Base-by-base conservation (phyloP, 805 yeast genomes). In the Wickerhamiella hasegawae region DNA sequence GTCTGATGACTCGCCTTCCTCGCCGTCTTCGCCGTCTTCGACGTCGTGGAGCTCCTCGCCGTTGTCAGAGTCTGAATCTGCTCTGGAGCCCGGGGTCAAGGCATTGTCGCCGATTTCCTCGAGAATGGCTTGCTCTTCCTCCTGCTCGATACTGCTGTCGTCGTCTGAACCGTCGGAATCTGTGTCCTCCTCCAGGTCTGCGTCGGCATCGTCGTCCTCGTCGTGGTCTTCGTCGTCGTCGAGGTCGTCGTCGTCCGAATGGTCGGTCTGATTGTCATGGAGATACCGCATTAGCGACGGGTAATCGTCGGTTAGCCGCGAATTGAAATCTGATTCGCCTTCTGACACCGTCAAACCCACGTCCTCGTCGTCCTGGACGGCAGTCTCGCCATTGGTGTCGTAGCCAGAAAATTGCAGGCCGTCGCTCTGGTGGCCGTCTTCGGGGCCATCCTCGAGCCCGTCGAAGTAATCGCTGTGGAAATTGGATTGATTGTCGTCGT, bases 181-280 rank as follows among this genome's bases (percentile, higher is more conserved):
- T 22, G 47, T 59, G 8, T 51, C 54, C 29, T 54, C 62, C 5
- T 55, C 58, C 14, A 49, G 55, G 14, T 52, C 56, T 6, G 62
- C 54, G 38, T 63, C 68, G 38, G 68, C 68, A 32, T 65, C 62
- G 41, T 54, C 57, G 45, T 75, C 73, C 46, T 74, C 85, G 9
- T 40, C 47, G 23, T 51, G 55, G 19, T 58, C 49, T 22, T 50
- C 51, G 27, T 41, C 29, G 33, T 34, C 37, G n/a, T 18, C 31
- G 23, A 43, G 28, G 17, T 37, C 40, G 5, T 22, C 33, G 20
- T 39, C 44, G 14, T 39, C 40, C 14, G 35, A 36, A 4, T 28
- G 21, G 4, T 11, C n/a, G 10, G 28, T 14, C 24, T 32, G 30
- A 12, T 25, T 20, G 9, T 17, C 35, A 4, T n/a, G 15, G 10